Base-by-base conservation (phyloP, 345 rosid genomes). In the rapeseed (Brassica napus) region DNA sequence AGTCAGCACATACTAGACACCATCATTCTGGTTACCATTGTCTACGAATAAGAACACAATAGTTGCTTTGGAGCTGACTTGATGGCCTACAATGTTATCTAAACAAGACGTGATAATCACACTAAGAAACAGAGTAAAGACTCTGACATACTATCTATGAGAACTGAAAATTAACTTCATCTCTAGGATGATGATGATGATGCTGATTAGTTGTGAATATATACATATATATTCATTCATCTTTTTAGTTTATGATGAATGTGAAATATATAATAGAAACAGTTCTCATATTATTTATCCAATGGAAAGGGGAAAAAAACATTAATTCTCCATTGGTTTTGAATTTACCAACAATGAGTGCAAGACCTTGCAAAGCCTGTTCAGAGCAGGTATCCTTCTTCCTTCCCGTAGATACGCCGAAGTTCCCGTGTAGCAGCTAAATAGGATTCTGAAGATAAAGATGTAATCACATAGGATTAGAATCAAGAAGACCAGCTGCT, bases 351-450 rank as follows among this genome's bases (percentile, higher is more conserved):
- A 65, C 35, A 81, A 71, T 8, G 59, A 75, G 77, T 57, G 83
- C 55, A 78, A 37, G 5, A 72, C 47, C 15, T 60, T 4, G 77
- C 78, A 24, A 79, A 37, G 67, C 24, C 62, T 26, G 26, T 64
- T 82, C 71, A 85, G 35, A 69, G 82, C 26, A 82, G 80, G 4
- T 87, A 82, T 60, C 82, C 81, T 74, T 87, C 91, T 75, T 90
- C 92, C 82, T 87, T 89, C 28, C 92, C 91, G 67, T 90, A 90
- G 5, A 90, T 89, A 21, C 94, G 88, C 70, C 89, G 94, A 73
- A 92, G 92, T 78, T 90, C 93, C 1, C 88, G 86, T 26, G 88
- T 89, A 42, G 95, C 93, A 8, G 91, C 93, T 77, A 82, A 88
- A 74, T 81, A 92, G 14, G 97, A 92, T 74, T 92, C 92, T 90